Conservation (phyloP, 441 rosid genomes). For the Flueggea neowawraea region DNA sequence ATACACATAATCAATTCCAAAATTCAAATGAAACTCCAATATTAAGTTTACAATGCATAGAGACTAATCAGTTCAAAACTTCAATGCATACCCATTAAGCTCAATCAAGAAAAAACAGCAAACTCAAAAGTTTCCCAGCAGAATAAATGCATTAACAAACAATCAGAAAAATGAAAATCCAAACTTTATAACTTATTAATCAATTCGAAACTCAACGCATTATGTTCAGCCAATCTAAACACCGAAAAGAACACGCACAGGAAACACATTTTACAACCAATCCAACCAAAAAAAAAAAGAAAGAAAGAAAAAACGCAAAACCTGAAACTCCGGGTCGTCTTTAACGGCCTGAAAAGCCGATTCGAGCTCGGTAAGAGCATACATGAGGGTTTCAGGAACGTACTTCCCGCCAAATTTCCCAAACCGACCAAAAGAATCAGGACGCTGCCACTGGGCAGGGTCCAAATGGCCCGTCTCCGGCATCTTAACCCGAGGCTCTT, state of each 20-base stretch:
- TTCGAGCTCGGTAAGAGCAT: slow-evolving; percentile 83
- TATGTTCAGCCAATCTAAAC: neutral
- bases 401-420: slow-evolving; percentile 92
- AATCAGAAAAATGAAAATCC: too few relatives aligned
- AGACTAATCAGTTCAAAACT: too few relatives aligned
- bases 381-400: slow-evolving; percentile 92
- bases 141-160: too few relatives aligned
- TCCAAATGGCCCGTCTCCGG: slow-evolving; percentile 33
- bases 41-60: too few relatives aligned
- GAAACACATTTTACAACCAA: too few relatives aligned
- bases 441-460: slow-evolving; percentile 47
- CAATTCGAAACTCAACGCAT: too few relatives aligned
- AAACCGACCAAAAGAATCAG: slow-evolving; percentile 85
- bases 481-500: slow-evolving; percentile 33
- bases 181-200: too few relatives aligned
- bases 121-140: too few relatives aligned
- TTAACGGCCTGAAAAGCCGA: slow-evolving; percentile 62
- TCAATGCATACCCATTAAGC: too few relatives aligned
- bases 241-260: neutral
- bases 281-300: neutral
- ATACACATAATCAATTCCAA: too few relatives aligned
- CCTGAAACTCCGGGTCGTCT: slow-evolving; percentile 72
- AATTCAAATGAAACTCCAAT: too few relatives aligned
- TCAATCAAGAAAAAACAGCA: too few relatives aligned
- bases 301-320: slow-evolving; percentile 13